Percentiles rank a stretch among this genome's conserved stretches.
phyloP scores from a whole-genome alignment of 73 alveolate species.

The Tetrahymena borealis region DNA sequence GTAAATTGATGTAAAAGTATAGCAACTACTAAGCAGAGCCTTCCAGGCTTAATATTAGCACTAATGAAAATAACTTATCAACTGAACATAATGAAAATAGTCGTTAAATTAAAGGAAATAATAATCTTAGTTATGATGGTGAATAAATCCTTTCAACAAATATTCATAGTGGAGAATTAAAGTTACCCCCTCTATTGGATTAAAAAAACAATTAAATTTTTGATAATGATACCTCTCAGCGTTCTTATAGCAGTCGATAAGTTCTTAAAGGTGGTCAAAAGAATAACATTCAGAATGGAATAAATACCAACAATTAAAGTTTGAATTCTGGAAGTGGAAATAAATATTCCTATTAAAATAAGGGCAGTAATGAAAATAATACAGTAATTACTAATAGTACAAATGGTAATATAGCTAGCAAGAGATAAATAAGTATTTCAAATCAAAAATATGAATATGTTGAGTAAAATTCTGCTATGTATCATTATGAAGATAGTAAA shows the following conservation, averaged over 20 bases:
- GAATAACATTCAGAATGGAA: not conserved
- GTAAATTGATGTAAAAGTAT: not conserved
- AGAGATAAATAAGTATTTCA: not conserved
- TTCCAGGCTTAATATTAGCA: not conserved
- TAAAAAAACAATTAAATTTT: not conserved
- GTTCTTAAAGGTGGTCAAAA: not conserved
- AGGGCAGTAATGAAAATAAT: not conserved
- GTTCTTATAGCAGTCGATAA: not conserved
- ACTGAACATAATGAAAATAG: not conserved
- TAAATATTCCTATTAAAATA: not conserved
- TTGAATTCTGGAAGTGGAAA: not conserved
- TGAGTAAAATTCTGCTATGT: not conserved
- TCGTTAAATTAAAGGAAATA: not conserved
- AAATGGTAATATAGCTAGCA: not conserved
- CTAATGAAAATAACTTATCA: not conserved
- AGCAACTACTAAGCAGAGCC: not conserved
- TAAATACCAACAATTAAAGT: not conserved
- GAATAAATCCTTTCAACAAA: not conserved
- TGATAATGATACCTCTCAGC: not conserved
- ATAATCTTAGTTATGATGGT: not conserved
- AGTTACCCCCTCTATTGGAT: not conserved
- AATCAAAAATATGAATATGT: not conserved
- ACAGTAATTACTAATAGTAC: not conserved
- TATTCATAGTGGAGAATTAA: not conserved
- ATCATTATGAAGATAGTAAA: not conserved